Evolutionary conservation across 108 stramenopile genomes (phyloP), one percentile per base, ranked within the genome.

Genomic region (Nitzschia sp.): DNA sequence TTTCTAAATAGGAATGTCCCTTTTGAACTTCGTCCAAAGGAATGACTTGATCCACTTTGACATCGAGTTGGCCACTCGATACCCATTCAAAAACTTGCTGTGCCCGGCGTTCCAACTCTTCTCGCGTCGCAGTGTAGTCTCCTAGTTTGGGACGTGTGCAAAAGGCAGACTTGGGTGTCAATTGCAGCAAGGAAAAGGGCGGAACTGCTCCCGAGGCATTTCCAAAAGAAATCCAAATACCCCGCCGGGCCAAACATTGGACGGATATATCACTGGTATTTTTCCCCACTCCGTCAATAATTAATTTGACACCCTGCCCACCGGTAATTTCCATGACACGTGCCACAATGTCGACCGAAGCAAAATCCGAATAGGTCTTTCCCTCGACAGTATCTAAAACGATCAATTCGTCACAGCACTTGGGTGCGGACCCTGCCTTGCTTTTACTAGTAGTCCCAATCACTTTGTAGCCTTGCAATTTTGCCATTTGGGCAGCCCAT

Each of bases 401-500:
- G 53, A 95, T 88, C 26, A 95, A 60, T 36, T 88, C 76, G 58
- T 91, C 90, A 63, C 89, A 90, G 0, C 75, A 85, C 4, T 57
- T 36, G 35, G 70, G 56, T 36, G 63, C 78, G 21, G 72, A 55
- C 25, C 58, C 68, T 0, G 44, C 68, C 76, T 95, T 95, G 36
- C 77, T 75, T 58, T 83, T 69, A 58, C 79, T 74, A 44, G 73
- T 60, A 5, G 91, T 91, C 44, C 94, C 94, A 79, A 92, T 91
- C 29, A 92, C 91, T 46, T 79, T 84, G 77, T 77, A 89, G 70
- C 94, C 94, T 9, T 76, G 65, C 0, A 86, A 27, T 73, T 86
- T 85, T 59, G 88, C 88, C 84, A 95, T 90, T 76, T 91, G 91
- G n/a, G 86, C 88, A 17, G 91, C 86, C 85, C 89, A 88, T 68